Percentiles rank a stretch among this genome's conserved stretches.
Evolutionary conservation across 371 early-diverging fungal species (phyloP).

Genomic region (Mucor piriformis): DNA sequence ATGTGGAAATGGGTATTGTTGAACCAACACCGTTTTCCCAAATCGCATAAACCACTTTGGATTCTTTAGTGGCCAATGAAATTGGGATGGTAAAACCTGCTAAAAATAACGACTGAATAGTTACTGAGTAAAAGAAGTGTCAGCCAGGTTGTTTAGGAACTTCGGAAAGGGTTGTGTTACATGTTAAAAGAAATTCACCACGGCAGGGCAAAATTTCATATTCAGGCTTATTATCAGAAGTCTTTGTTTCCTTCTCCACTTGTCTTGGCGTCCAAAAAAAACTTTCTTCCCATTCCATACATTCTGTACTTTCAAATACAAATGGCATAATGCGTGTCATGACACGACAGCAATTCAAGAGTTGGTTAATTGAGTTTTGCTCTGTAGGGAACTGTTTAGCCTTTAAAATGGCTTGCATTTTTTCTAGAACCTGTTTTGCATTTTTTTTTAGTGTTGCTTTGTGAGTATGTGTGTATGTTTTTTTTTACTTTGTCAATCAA

Average conservation of each 20-base stretch:
- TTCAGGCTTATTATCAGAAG: slow-evolving; percentile 20
- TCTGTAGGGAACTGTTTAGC: slow-evolving; percentile 57
- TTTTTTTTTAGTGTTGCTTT: neutral
- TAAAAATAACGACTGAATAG: slow-evolving; percentile 63
- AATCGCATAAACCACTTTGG: slow-evolving; percentile 70
- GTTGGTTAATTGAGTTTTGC: slow-evolving; percentile 55
- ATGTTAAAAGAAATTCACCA: slow-evolving; percentile 36
- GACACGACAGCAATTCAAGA: slow-evolving; percentile 82
- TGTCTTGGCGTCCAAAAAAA: slow-evolving; percentile 72
- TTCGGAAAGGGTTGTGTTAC: too few relatives aligned
- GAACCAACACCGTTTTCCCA: slow-evolving; percentile 84
- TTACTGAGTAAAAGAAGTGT: slow-evolving; percentile 25
- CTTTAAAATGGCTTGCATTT: slow-evolving; percentile 54
- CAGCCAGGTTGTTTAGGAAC: neutral
- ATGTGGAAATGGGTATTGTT: slow-evolving; percentile 66
- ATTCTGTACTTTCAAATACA: slow-evolving; percentile 71
- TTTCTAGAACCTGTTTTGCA: slow-evolving; percentile 50
- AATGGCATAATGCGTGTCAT: slow-evolving; percentile 84
- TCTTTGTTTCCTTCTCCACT: slow-evolving; percentile 27
- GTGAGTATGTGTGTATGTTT: neutral
- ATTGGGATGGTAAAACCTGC: slow-evolving; percentile 81
- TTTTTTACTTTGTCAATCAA: slow-evolving; percentile 64
- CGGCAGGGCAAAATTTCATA: slow-evolving; percentile 39
- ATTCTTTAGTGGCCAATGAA: slow-evolving; percentile 50
- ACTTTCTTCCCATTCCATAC: slow-evolving; percentile 61